Percentiles rank a stretch among this genome's conserved stretches.
phyloP scores from a whole-genome alignment of 345 rosid genomes.

The Moricandia moricandioides region DNA sequence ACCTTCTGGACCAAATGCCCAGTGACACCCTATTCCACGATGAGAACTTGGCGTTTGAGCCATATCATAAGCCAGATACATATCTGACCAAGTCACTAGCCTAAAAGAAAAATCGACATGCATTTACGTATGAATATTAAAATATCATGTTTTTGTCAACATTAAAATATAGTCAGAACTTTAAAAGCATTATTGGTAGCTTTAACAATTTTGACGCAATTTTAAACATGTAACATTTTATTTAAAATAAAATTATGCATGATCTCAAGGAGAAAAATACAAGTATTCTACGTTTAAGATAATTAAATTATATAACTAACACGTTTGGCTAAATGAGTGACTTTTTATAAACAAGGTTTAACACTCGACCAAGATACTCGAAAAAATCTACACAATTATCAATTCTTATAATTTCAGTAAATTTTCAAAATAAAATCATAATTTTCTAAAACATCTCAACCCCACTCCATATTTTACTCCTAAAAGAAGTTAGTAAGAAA shows the following conservation, averaged over 20 bases:
- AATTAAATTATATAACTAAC: neutral
- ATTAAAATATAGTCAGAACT: neutral
- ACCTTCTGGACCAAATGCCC: neutral
- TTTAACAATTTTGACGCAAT: neutral
- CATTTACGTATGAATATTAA: neutral
- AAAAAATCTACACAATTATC: neutral
- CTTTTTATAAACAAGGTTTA: neutral
- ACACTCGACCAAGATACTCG: neutral
- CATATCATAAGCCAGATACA: neutral
- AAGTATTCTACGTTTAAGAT: neutral
- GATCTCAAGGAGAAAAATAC: neutral
- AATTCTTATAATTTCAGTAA: neutral
- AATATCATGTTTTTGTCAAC: neutral
- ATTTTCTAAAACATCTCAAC: neutral
- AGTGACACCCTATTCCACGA: neutral
- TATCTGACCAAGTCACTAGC: neutral
- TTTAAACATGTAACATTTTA: neutral
- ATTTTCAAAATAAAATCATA: neutral
- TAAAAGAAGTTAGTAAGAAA: too few relatives aligned
- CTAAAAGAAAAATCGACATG: neutral
- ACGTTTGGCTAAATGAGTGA: neutral
- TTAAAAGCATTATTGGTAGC: neutral
- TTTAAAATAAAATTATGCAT: neutral
- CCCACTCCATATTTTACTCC: too few relatives aligned
- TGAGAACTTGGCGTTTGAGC: neutral